Evolutionary conservation across 306 rosid species (phyloP).

Genomic region (Datisca glomerata): DNA sequence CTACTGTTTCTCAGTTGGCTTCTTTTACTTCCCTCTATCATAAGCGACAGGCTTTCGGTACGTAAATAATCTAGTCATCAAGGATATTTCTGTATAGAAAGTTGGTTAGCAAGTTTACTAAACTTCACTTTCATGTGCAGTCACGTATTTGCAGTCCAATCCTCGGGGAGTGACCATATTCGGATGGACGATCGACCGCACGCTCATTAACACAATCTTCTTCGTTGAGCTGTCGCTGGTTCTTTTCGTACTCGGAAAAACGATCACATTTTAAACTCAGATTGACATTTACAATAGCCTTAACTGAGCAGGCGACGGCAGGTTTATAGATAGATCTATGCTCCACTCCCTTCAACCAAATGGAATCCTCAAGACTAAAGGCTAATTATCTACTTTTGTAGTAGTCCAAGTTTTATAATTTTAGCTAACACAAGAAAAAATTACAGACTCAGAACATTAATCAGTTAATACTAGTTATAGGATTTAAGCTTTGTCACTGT

Average conservation of each 20-base stretch:
- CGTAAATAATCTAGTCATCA: background rate
- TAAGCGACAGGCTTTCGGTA: conserved; percentile 39
- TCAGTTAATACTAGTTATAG: too few relatives aligned
- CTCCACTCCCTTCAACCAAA: too few relatives aligned
- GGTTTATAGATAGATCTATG: too few relatives aligned
- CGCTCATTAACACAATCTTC: conserved; percentile 22
- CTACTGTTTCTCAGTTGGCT: conserved; percentile 23
- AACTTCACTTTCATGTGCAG: conserved; percentile 13
- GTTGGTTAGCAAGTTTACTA: background rate
- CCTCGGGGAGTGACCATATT: conserved; percentile 23
- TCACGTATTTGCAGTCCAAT: conserved; percentile 27
- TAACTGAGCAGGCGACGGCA: too few relatives aligned
- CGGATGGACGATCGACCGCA: conserved; percentile 33
- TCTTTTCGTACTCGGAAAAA: conserved; percentile 38
- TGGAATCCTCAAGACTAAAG: too few relatives aligned
- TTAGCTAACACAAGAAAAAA: too few relatives aligned
- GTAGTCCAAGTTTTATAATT: too few relatives aligned
- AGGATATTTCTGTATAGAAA: background rate
- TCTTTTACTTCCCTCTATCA: conserved; percentile 26
- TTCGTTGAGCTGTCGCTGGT: conserved; percentile 33
- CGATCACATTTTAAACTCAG: conserved; percentile 8
- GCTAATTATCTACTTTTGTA: too few relatives aligned
- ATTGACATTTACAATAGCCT: background rate
- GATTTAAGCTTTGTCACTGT: too few relatives aligned
- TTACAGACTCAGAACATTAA: too few relatives aligned